Evolutionary conservation across 208 protist species (phyloP).

Genomic region (Leishmania mexicana): DNA sequence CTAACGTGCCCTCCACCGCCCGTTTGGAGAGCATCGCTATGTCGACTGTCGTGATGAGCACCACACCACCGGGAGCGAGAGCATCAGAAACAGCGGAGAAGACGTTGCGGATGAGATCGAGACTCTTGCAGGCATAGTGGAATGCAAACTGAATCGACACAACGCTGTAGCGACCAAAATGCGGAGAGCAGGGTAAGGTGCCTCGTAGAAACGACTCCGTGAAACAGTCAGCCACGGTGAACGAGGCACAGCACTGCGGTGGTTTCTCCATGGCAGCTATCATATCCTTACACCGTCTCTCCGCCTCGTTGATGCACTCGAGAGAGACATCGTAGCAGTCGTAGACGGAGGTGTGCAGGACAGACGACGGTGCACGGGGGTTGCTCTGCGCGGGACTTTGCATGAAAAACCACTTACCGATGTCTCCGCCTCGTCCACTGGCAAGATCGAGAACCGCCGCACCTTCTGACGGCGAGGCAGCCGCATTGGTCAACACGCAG

Average conservation of each 20-base stretch:
- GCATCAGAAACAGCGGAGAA: constrained; percentile 44
- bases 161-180: constrained; percentile 61
- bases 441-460: constrained; percentile 72
- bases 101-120: constrained; percentile 49
- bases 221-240: constrained; percentile 85
- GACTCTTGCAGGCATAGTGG: constrained; percentile 81
- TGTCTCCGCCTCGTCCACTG: constrained; percentile 83
- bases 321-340: constrained; percentile 81
- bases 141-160: constrained; percentile 89
- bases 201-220: constrained; percentile 49
- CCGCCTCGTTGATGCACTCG: constrained; percentile 73
- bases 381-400: constrained; percentile 48
- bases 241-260: constrained; percentile 38
- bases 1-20: constrained; percentile 25
- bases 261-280: neutral
- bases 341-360: constrained; percentile 33
- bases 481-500: constrained; percentile 10
- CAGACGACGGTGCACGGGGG: neutral
- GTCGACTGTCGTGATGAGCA: constrained; percentile 84
- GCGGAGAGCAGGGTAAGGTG: constrained; percentile 32
- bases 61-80: constrained; percentile 56
- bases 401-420: constrained; percentile 89
- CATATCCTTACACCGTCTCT: constrained; percentile 50
- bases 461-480: constrained; percentile 14
- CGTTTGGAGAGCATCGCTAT: constrained; percentile 43